These are phyloP conservation scores for Toxicodendron radicans DNA, from an alignment of 345 rosid species.

Conservation along the genomic window DNA sequence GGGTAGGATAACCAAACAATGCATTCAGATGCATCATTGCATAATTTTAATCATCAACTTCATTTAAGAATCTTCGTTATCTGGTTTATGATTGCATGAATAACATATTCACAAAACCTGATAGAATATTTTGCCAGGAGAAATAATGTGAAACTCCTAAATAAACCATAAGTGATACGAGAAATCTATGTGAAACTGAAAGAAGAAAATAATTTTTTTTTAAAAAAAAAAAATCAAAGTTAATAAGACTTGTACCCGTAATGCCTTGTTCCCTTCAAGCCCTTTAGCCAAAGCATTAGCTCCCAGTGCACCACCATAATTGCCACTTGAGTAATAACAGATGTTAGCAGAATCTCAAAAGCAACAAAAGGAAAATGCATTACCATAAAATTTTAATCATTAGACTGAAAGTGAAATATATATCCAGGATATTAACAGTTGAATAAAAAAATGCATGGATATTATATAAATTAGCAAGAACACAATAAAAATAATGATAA, in stretches of 20 bases:
- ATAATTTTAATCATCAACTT: background rate
- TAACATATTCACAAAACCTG: background rate
- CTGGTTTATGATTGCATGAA: background rate
- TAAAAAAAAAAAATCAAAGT: constrained; percentile 15
- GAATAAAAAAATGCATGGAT: background rate
- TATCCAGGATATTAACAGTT: constrained; percentile 1
- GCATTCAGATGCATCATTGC: background rate
- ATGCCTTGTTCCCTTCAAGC: constrained; percentile 79
- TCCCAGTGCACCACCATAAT: constrained; percentile 95
- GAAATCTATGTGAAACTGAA: background rate
- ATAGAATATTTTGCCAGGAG: background rate
- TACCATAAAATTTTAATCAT: constrained; percentile 10
- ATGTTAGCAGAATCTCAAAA: constrained; percentile 25
- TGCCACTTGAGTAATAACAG: constrained; percentile 62
- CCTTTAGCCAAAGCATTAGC: constrained; percentile 96
- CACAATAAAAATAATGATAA: background rate
- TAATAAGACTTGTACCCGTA: constrained; percentile 50
- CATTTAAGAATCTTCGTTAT: background rate
- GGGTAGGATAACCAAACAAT: background rate
- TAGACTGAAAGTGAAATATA: constrained; percentile 15
- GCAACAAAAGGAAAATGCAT: constrained; percentile 20
- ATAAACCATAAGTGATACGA: background rate
- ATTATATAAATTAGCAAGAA: background rate
- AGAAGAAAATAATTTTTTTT: too few relatives aligned
- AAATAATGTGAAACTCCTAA: background rate